phyloP scores from a whole-genome alignment of 2,329 filamentous ascomycete genomes.

The Diaporthe capsici region DNA sequence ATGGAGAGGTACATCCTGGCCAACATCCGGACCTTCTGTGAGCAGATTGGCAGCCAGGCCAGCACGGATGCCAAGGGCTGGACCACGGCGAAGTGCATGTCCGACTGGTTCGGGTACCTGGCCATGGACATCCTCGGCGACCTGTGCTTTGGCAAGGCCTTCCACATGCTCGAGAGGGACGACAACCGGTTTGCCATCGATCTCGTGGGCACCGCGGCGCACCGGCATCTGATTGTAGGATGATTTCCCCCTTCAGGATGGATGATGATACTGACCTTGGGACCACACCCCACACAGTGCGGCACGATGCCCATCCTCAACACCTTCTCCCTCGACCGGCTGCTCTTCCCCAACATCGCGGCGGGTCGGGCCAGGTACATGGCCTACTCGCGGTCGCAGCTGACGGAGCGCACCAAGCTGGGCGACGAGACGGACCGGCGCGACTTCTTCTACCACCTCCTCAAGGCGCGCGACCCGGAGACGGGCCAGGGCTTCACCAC shows the following conservation, averaged over 20 bases:
- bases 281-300: conserved; percentile 61
- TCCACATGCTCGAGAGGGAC: conserved; percentile 71
- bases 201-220: conserved; percentile 77
- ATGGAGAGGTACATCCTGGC: conserved; percentile 77
- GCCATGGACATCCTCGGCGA: conserved; percentile 75
- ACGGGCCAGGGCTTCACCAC: conserved; percentile 76
- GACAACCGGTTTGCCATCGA: conserved; percentile 77
- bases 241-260: not conserved
- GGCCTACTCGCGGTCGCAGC: conserved; percentile 77
- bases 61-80: conserved; percentile 66
- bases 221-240: conserved; percentile 77
- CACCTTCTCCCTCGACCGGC: conserved; percentile 75
- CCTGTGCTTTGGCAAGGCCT: conserved; percentile 73
- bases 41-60: conserved; percentile 63
- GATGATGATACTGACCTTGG: conserved; percentile 40
- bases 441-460: conserved; percentile 83
- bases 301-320: conserved; percentile 80
- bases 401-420: conserved; percentile 75
- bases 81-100: conserved; percentile 73
- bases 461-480: conserved; percentile 79
- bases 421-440: conserved; percentile 77
- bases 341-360: conserved; percentile 77
- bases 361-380: conserved; percentile 78
- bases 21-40: conserved; percentile 77
- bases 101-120: conserved; percentile 73